A percentile compares a stretch with the other conserved stretches of the same genome.
Conservation (phyloP, 331 rosid species). For the Dryas integrifolia region DNA sequence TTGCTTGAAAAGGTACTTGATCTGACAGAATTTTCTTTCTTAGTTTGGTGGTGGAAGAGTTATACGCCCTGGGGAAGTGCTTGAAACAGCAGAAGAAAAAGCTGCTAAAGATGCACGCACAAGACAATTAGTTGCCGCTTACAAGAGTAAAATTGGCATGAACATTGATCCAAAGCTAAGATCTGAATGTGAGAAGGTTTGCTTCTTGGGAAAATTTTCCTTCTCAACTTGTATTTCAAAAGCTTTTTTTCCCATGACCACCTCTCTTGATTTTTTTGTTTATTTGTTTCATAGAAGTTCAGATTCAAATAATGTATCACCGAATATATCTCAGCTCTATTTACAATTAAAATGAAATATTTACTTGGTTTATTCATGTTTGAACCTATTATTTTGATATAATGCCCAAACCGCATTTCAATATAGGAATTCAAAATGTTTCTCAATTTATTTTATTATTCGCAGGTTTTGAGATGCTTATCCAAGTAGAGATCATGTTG, state of each 20-base stretch:
- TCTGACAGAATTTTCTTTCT: conserved; percentile 1
- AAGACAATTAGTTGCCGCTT: conserved; percentile 63
- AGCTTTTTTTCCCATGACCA: not conserved
- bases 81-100: conserved; percentile 79
- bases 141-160: conserved; percentile 57
- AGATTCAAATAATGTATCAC: not conserved
- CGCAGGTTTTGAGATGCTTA: not conserved
- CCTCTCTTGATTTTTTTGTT: not conserved
- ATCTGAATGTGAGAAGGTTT: conserved; percentile 75
- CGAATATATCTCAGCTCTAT: not conserved
- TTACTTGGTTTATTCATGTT: not conserved
- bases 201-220: conserved; percentile 8
- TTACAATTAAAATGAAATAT: not conserved
- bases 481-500: not conserved
- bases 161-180: conserved; percentile 60
- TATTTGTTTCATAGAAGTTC: not conserved
- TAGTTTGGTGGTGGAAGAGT: conserved; percentile 89
- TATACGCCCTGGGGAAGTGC: conserved; percentile 69
- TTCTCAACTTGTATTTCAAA: not conserved
- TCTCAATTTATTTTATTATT: not conserved
- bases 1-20: not conserved
- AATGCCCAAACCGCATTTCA: too few relatives aligned
- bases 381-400: not conserved
- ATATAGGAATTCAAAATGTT: not conserved
- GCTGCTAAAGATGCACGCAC: conserved; percentile 70